phyloP scores from a whole-genome alignment of 805 yeast genomes.

The Metschnikowia lunata region DNA sequence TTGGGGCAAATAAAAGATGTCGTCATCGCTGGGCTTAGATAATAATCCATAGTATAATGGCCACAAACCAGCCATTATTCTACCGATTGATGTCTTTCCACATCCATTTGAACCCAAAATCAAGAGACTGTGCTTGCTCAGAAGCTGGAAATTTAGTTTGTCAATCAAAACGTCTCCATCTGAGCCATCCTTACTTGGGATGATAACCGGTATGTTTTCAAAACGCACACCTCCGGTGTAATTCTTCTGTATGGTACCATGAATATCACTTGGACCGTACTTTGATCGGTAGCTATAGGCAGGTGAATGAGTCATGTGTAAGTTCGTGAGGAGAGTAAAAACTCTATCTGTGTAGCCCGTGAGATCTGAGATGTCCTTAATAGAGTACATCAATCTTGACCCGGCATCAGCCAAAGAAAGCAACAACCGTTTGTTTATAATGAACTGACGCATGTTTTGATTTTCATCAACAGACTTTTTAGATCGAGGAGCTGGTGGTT shows the following conservation, averaged over 20 bases:
- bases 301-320: slow-evolving; percentile 78
- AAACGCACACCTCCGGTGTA: slow-evolving; percentile 71
- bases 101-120: slow-evolving; percentile 85
- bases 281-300: slow-evolving; percentile 48
- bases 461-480: slow-evolving; percentile 36
- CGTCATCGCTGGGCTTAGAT: slow-evolving; percentile 68
- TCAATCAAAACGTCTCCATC: slow-evolving; percentile 57
- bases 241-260: slow-evolving; percentile 76
- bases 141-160: slow-evolving; percentile 57
- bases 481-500: slow-evolving; percentile 9
- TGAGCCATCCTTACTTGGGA: slow-evolving; percentile 63
- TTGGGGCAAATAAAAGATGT: slow-evolving; percentile 79
- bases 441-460: slow-evolving; percentile 77
- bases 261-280: slow-evolving; percentile 47
- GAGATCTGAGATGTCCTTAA: slow-evolving; percentile 84
- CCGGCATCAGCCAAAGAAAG: slow-evolving; percentile 93
- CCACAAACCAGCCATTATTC: slow-evolving; percentile 87
- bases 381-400: slow-evolving; percentile 87
- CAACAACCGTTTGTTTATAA: slow-evolving; percentile 87
- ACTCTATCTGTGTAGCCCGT: slow-evolving; percentile 89
- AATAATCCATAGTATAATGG: slow-evolving; percentile 81
- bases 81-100: slow-evolving; percentile 83
- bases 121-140: slow-evolving; percentile 60
- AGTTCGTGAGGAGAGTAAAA: slow-evolving; percentile 65
- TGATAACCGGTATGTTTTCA: slow-evolving; percentile 76